Base-by-base conservation (phyloP, 345 rosid species). In the Gossypium sturtianum region DNA sequence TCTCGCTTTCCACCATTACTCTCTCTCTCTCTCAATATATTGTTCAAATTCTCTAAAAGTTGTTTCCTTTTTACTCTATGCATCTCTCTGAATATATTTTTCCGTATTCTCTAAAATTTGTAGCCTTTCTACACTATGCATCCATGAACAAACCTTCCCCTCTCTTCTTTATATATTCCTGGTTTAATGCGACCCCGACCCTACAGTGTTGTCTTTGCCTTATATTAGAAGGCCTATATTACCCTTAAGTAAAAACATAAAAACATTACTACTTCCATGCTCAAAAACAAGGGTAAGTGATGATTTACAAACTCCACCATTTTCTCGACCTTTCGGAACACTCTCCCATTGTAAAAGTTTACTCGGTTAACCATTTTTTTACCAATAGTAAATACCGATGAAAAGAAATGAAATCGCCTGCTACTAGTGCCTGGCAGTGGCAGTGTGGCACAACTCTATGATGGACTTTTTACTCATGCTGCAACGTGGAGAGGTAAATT, bases 1-100 rank as follows among this genome's bases (percentile, higher is more conserved):
- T 63, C 79, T 34, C 69, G 20, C 79, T 58, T 72, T 66, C 59
- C 80, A 71, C 45, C 41, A 15, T 66, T 67, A 60, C 66, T 66
- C 53, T 47, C 3, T 80, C 57, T 66, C 27, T 29, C 34, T 73
- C 63, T n/a, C 59, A 19, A 15, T 34, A 34, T 5, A 34, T 5
- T 1, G 0, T 5, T 34, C 1, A 34, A 4, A 34, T 34, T 34
- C 41, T 34, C 41, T 34, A 5, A 34, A 34, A 4, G 41, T 5
- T 34, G 7, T 5, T 5, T 34, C 41, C 7, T 34, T 34, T 34
- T 34, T 34, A 34, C 10, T 51, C 45, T 45, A 23, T 22, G 41
- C 4, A 22, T 22, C 59, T 17, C 44, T 68, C 38, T n/a, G 34
- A 61, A 61, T 61, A 38, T 63, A 34, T 63, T 48, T 56, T 22